A percentile compares a stretch with the other conserved stretches of the same genome.
These are phyloP conservation scores for Acarospora socialis DNA, from an alignment of 2,329 filamentous ascomycete genomes.

Conservation along the genomic window DNA sequence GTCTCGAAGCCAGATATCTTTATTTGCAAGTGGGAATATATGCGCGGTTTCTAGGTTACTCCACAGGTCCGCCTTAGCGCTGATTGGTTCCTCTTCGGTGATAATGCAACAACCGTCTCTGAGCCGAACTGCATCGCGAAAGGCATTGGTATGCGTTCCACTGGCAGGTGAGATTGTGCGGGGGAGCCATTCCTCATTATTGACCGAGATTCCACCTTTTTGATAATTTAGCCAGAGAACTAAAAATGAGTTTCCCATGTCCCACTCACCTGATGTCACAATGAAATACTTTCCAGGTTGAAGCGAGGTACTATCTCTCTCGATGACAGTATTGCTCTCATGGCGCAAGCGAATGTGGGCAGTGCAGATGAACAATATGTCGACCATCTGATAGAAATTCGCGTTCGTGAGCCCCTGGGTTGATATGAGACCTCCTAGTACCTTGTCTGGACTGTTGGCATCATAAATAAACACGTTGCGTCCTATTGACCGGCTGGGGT, in stretches of 20 bases:
- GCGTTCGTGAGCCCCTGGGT: constrained; percentile 15
- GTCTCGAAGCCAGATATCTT: constrained; percentile 14
- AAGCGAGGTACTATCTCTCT: no score
- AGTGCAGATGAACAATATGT: constrained; percentile 16
- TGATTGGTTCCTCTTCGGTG: constrained; percentile 11
- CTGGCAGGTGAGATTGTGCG: constrained; percentile 3
- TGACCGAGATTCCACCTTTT: constrained; percentile 13
- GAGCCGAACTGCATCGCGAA: constrained; percentile 13
- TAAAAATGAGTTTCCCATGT: not conserved
- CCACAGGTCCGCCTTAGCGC: constrained; percentile 7
- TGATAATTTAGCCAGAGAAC: constrained; percentile 1
- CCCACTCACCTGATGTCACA: not conserved
- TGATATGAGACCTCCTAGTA: constrained; percentile 9
- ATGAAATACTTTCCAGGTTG: constrained; percentile 1
- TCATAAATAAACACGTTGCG: constrained; percentile 10
- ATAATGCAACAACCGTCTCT: constrained; percentile 16
- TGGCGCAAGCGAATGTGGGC: no score
- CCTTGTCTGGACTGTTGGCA: constrained; percentile 6
- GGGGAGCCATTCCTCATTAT: constrained; percentile 11
- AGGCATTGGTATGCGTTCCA: constrained; percentile 10
- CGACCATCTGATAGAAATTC: constrained; percentile 18
- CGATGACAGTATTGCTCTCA: no score
- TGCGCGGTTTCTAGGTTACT: constrained; percentile 14
- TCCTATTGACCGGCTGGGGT: constrained; percentile 7
- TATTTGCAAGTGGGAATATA: constrained; percentile 16